Percentiles rank a stretch among this genome's conserved stretches.
Evolutionary conservation across 495 filamentous ascomycete species (phyloP).

Genomic region (Penicillium coprophilum): DNA sequence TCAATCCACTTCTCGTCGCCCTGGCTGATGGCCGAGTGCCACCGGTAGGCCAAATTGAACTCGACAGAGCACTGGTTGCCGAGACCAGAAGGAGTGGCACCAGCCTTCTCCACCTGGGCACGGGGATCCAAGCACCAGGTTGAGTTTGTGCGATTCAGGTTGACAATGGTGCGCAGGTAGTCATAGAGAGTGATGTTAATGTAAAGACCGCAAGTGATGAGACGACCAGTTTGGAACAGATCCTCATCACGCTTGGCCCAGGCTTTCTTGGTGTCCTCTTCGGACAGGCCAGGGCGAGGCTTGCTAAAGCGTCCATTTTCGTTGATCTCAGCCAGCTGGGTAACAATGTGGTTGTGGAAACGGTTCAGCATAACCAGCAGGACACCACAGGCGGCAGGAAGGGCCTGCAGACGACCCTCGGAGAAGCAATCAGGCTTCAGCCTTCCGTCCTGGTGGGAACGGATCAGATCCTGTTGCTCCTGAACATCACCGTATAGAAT

Average conservation of each 20-base stretch:
- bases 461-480: constrained; percentile 56
- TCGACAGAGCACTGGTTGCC: constrained; percentile 72
- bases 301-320: constrained; percentile 69
- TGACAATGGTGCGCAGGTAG: constrained; percentile 82
- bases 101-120: constrained; percentile 48
- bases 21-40: constrained; percentile 64
- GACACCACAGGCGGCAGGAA: constrained; percentile 57
- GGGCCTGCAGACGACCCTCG: constrained; percentile 54
- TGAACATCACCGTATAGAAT: constrained; percentile 58
- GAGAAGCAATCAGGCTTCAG: constrained; percentile 60
- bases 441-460: constrained; percentile 57
- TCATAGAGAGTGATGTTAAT: constrained; percentile 82
- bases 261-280: constrained; percentile 54
- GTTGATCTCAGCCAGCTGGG: constrained; percentile 67
- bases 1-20: constrained; percentile 67
- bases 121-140: constrained; percentile 70
- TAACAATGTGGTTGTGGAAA: constrained; percentile 80
- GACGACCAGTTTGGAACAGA: constrained; percentile 76
- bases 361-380: constrained; percentile 58
- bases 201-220: constrained; percentile 79
- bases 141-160: constrained; percentile 71
- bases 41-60: constrained; percentile 72
- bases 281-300: constrained; percentile 47
- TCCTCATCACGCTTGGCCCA: constrained; percentile 78
- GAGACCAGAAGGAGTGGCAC: constrained; percentile 61